Evolutionary conservation across 169 alveolate genomes (phyloP), one percentile per base, ranked within the genome.

Genomic region (Plasmodium falciparum): DNA sequence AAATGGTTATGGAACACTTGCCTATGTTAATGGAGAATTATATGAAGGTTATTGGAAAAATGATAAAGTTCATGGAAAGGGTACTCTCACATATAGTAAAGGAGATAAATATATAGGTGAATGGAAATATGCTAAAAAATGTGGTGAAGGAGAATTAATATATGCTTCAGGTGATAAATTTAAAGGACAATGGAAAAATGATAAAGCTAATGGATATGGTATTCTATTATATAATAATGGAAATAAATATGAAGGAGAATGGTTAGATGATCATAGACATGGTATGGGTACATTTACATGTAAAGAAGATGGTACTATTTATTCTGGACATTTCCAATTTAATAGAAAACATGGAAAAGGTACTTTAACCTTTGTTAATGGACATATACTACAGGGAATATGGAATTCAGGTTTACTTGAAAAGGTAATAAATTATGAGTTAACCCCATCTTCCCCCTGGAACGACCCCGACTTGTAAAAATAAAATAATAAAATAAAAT

Each of bases 131-230:
- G 98, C 97, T 59, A 96, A 95, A 90, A 97, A 96, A 71, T 96
- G 97, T 71, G 99, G 99, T 0, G 95, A 95, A 78, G 99, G 99
- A 0, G 98, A 96, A 73, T 96, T 97, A 83, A 96, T 96, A 52
- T 98, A 97, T 95, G 95, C 97, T 8, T 97, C 97, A 74, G 98
- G 98, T 71, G 99, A 97, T 90, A 88, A 95, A 65, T 95, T 95
- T 72, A 94, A 91, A 65, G 97, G 97, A 50, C 88, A 96, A 85
- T 97, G 99, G 99, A 95, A 92, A 39, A 98, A 97, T 75, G 99
- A 98, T 90, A 94, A 97, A 70, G 99, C 99, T 3, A 95, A 97
- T 72, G 99, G 99, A 9, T 94, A 92, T 71, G 99, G 99, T 0
- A 94, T 95, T 4, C 96, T 96, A 75, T 92, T 93, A 49, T 97